These are phyloP conservation scores for Eucalyptus fibrosa DNA, from an alignment of 345 rosid species.

Conservation along the genomic window DNA sequence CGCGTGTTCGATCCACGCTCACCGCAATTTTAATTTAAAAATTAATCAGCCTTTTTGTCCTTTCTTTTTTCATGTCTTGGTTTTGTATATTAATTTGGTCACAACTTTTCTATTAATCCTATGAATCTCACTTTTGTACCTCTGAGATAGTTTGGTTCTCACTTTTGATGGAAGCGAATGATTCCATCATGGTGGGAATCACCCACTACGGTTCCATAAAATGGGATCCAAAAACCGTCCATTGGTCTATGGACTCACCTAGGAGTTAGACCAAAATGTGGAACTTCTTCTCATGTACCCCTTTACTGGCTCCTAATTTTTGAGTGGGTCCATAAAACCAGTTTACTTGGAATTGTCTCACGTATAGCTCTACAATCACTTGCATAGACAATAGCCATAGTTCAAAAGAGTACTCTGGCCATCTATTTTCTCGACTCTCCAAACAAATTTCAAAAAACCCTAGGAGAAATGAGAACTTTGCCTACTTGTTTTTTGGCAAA, in stretches of 20 bases:
- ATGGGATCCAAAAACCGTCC: neutral
- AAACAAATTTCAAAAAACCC: neutral
- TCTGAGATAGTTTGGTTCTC: too few species aligned
- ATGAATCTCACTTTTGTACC: too few species aligned
- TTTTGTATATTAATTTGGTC: too few species aligned
- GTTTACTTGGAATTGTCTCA: neutral
- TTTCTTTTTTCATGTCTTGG: neutral
- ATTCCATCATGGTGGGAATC: too few species aligned
- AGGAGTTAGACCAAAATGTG: neutral
- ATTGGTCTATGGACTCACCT: neutral
- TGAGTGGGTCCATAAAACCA: neutral
- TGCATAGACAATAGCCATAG: neutral
- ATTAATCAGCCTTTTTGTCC: neutral
- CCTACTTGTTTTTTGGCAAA: neutral
- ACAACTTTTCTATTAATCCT: too few species aligned
- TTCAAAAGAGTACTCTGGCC: neutral
- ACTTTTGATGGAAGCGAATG: too few species aligned
- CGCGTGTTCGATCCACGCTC: slow-evolving; percentile 92
- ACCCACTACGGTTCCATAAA: neutral
- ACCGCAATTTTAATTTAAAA: slow-evolving; percentile 22
- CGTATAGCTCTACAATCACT: neutral
- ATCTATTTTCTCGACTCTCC: neutral
- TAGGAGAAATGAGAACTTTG: neutral
- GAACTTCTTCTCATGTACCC: too few species aligned
- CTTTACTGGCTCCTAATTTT: neutral